Base-by-base conservation (phyloP, 169 alveolate species). In the Plasmodium coatneyi region DNA sequence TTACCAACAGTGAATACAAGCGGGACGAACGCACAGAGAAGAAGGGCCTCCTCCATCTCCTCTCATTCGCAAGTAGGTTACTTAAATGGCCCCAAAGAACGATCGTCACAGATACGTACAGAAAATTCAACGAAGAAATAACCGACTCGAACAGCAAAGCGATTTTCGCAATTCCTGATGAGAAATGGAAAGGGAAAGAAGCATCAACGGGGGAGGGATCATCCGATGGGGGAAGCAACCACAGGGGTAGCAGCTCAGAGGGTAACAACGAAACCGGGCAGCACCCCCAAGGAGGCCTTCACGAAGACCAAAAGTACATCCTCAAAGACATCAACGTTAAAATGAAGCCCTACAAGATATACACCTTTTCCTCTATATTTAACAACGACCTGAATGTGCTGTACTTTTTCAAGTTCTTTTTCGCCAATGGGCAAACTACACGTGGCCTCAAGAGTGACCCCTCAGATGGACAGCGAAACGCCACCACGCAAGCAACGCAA, bases 351-450 rank as follows among this genome's bases (percentile, higher is more conserved):
- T 80, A 90, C 41, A 39, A 80, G 74, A 81, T 90, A 22, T 90
- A 90, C 52, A 70, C 92, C 10, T 90, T 90, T 80, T 90, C 95
- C 5, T 70, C 95, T 2, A 46, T 90, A 36, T 90, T 43, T 90
- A 90, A 90, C 76, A 72, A 90, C 46, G 95, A 90, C 56, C 72
- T 90, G 72, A 90, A 90, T 71, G 52, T 90, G 0, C 72, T 90
- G 1, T 90, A 81, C 82, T 90, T 90, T 49, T 90, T 90, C 54
- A 90, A 90, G 74, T 71, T 66, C 71, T 90, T 90, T 46, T 80
- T 80, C 41, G 32, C 80, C 25, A 87, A 78, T 3, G 79, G 16
- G 16, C 3, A 9, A n/a, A 32, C 39, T 1, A 32, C 1, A 3
- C 39, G 3, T 32, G 39, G 39, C 39, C 39, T 3, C 39, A 36